A percentile compares a stretch with the other conserved stretches of the same genome.
Conservation (phyloP, 2,329 filamentous ascomycete species). For the Paecilomyces dactylethromorphus region DNA sequence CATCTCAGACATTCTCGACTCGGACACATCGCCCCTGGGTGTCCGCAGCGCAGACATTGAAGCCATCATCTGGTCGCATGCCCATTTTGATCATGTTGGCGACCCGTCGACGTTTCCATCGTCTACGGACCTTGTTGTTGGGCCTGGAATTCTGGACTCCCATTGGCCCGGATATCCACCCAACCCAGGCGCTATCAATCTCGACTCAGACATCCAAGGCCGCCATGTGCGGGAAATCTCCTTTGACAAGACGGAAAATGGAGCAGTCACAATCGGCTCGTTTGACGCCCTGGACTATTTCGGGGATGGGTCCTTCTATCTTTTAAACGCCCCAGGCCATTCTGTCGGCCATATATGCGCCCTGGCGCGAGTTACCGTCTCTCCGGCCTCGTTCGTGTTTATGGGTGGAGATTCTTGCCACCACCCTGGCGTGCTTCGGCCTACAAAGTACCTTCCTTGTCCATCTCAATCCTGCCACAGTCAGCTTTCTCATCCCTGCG, state of each 20-base stretch:
- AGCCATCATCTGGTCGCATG: not conserved
- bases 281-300: conserved; percentile 17
- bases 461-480: too few species aligned
- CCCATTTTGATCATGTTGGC: not conserved
- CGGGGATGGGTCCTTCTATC: conserved; percentile 22
- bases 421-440: conserved; percentile 13
- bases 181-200: not conserved
- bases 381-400: conserved; percentile 7
- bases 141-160: not conserved
- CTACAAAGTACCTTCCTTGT: too few species aligned
- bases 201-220: not conserved
- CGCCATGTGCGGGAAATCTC: not conserved
- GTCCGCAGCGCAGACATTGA: not conserved
- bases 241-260: not conserved
- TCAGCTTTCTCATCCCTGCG: too few species aligned
- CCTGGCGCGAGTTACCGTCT: conserved; percentile 36
- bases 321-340: conserved; percentile 11
- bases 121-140: not conserved
- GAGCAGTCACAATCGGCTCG: not conserved
- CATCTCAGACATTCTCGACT: too few species aligned
- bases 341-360: conserved; percentile 17
- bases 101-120: not conserved
- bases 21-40: too few species aligned
- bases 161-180: not conserved
- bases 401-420: conserved; percentile 25